Conservation (phyloP, 2,329 filamentous ascomycete species). For the Erysiphe pulchra region DNA sequence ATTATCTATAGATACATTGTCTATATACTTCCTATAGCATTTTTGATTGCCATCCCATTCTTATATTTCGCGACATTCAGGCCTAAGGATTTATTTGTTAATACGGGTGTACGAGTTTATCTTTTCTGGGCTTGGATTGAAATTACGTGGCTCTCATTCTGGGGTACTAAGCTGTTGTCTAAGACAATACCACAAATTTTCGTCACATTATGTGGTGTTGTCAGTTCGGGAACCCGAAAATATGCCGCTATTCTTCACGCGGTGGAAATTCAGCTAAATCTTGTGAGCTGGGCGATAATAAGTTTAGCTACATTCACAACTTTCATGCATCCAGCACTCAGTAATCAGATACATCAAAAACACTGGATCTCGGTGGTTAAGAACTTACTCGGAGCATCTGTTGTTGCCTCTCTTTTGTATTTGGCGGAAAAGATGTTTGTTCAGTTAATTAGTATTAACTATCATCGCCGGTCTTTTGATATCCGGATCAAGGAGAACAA, state of each 20-base stretch:
- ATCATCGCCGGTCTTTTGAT: constrained; percentile 65
- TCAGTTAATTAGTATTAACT: constrained; percentile 63
- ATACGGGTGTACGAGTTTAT: constrained; percentile 25
- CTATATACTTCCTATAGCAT: constrained; percentile 37
- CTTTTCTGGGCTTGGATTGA: constrained; percentile 44
- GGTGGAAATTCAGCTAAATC: constrained; percentile 37
- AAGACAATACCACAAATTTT: constrained; percentile 33
- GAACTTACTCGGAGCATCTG: constrained; percentile 37
- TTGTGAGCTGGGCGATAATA: constrained; percentile 42
- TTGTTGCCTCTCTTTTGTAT: constrained; percentile 44
- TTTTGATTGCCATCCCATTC: constrained; percentile 35
- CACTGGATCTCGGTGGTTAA: constrained; percentile 32
- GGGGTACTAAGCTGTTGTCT: constrained; percentile 39
- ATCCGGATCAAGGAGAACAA: constrained; percentile 74
- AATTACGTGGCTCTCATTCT: constrained; percentile 39
- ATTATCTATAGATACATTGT: constrained; percentile 39
- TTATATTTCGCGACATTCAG: constrained; percentile 17
- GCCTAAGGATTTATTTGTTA: constrained; percentile 7
- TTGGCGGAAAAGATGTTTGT: constrained; percentile 57
- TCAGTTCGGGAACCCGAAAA: constrained; percentile 44
- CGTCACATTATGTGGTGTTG: constrained; percentile 42
- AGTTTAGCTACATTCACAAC: constrained; percentile 35
- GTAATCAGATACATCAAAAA: constrained; percentile 2
- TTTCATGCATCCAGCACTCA: constrained; percentile 17
- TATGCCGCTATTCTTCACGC: constrained; percentile 39